Evolutionary conservation across 805 yeast genomes (phyloP).

Genomic region (Alloascoidea hylecoeti): DNA sequence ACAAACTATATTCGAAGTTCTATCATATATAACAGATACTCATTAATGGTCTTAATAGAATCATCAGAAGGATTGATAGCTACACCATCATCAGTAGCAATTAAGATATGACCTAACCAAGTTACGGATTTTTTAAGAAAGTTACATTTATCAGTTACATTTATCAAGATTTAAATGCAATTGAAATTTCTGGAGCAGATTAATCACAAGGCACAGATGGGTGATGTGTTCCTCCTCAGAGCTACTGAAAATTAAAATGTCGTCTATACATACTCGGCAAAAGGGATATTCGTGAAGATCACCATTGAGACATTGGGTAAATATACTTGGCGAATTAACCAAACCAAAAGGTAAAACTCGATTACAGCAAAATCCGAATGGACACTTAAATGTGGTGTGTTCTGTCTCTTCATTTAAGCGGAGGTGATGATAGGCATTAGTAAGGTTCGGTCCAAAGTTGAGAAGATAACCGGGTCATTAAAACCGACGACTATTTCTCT

Average conservation of each 20-base stretch:
- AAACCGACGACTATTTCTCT: background rate
- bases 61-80: background rate
- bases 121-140: background rate
- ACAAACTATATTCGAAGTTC: too few species aligned
- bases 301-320: too few species aligned
- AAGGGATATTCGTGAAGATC: background rate
- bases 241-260: too few species aligned
- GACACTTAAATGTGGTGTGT: conserved; percentile 8
- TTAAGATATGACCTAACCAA: background rate
- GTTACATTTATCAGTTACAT: too few species aligned
- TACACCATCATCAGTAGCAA: background rate
- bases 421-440: conserved; percentile 1
- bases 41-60: background rate
- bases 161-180: background rate
- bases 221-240: too few species aligned
- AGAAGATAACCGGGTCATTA: background rate
- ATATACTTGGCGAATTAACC: conserved; percentile 8
- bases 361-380: conserved; percentile 7
- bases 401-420: conserved; percentile 2
- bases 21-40: too few species aligned
- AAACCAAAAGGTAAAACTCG: conserved; percentile 10
- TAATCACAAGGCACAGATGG: too few species aligned
- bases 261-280: too few species aligned
- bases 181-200: background rate
- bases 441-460: conserved; percentile 2